Base-by-base conservation (phyloP, 495 filamentous ascomycete genomes). In the Tuber indicum region DNA sequence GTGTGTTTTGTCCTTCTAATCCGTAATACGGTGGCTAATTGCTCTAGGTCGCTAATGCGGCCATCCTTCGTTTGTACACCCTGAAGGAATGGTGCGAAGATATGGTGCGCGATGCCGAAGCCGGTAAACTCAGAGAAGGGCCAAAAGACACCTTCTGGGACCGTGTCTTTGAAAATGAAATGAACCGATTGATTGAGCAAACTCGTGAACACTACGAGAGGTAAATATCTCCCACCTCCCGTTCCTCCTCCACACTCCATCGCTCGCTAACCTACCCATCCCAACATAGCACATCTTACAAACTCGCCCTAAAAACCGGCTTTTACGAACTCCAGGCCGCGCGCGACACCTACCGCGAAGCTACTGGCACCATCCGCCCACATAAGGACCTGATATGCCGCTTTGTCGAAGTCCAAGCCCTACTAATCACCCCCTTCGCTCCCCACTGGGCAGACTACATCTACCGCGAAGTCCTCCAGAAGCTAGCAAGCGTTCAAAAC, bases 361-460 rank as follows among this genome's bases (percentile, higher is more conserved):
- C 90, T 43, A 89, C 86, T 39, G 88, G 92, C 32, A 90, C 92
- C 12, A 91, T 91, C 43, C 90, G 91, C 78, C 94, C 98, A 90
- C 93, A 97, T 87, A 89, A 89, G 77, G 90, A 92, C 79, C 86
- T 94, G 52, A 86, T 93, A 21, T 82, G 87, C 77, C 88, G 90
- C 79, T 99, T 97, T 84, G 89, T 96, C 76, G 90, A 94, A 84
- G 88, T 96, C n/a, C 95, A 98, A 85, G 91, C 92, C 73, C 87
- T 96, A 58, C 86, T 96, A 78, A 86, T 97, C 73, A 88, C 90
- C 14, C 90, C 91, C 45, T 91, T 96, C 78, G 91, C 94, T 16
- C 96, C 96, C 73, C 96, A 99, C 86, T 99, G 94, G 92, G 87
- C 93, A 73, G 96, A 98, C 81, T 92, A 96, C 84, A 89, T 99